Base-by-base conservation (phyloP, 2,329 filamentous ascomycete species). In the Aspergillus brunneoviolaceus region DNA sequence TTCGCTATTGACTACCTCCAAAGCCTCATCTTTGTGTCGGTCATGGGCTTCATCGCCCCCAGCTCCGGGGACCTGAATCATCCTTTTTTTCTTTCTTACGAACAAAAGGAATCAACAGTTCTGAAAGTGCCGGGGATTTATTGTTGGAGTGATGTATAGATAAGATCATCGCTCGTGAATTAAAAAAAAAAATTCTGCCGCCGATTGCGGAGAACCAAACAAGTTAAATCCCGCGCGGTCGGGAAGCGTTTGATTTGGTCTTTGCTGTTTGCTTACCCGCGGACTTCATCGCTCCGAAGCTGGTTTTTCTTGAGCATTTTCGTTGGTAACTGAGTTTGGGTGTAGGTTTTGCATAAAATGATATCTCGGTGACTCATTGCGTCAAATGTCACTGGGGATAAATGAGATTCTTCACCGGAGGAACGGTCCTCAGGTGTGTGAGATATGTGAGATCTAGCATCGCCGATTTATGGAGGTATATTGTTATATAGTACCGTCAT, bases 1-100 rank as follows among this genome's bases (percentile, higher is more conserved):
- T 12, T 63, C 61, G 6, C 58, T 57, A 21, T 19, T 45, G 4
- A 62, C 51, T 1, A 53, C 48, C 5, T 57, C 60, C 53, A 45
- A 35, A 1, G 53, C 53, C 11, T 12, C 53, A 55, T 55, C 53
- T 23, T 55, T 49, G 16, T 55, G 25, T 12, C 39, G 39, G 39
- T 19, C 16, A 19, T n/a, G 39, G 14, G 39, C 16, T 45, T 45
- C 39, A 19, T 45, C 39, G 16, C 39, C 39, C 11, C 51, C 51
- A 25, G 51, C 51, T 12, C 31, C 39, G 19, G 33, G 51, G 19
- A 49, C 42, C 10, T 55, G 53, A n/a, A 55, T 55, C 53, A 55
- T 55, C 27, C 12, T 29, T 33, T 10, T 12, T 4, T 35, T 35
- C 16, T 16, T 6, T 1, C 33, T 6, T 2, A 12, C 23, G 23